Base-by-base conservation (phyloP, 1,139 yeast species). In the Sugiyamaella paludigena region DNA sequence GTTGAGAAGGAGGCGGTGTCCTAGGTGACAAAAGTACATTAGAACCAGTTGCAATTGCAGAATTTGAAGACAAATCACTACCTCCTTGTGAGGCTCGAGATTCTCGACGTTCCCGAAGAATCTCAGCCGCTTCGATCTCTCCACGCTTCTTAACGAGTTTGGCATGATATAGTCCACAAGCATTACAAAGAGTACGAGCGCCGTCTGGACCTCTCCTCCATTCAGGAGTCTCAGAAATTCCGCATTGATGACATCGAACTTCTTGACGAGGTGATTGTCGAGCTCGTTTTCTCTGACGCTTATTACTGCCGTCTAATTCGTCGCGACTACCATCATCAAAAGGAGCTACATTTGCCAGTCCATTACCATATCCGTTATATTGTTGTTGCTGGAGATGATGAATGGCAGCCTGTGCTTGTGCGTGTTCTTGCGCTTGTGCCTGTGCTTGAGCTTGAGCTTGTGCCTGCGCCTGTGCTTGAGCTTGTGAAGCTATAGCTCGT, bases 161-260 rank as follows among this genome's bases (percentile, higher is more conserved):
- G 27, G 92, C 88, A 66, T 84, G 88, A 65, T 79, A 86, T 44
- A 88, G 72, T 0, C 96, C 96, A 69, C 96, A 88, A 0, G 96
- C 95, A 66, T 88, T 88, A 67, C 96, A 88, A 51, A 88, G 71
- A 0, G 95, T 86, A 45, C 94, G 74, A 11, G 84, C 85, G 0
- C 96, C 96, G 53, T 81, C 79, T 1, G 96, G 96, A 0, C 96
- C 96, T 49, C 89, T 75, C 57, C 96, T 74, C 96, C 96, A 88
- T 69, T 88, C 96, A 0, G 96, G 95, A 1, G 96, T 87, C 53
- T 83, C 87, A 2, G 79, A 77, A n/a, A 86, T 82, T 16, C 84
- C 86, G 66, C 96, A 88, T 55, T 84, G 80, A 51, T 76, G 77
- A 62, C 89, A 83, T 34, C 65, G 61, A 9, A 62, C 57, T 13